These are phyloP conservation scores for Colletotrichum echinochloae DNA, from an alignment of 2,329 filamentous ascomycete genomes.

Conservation along the genomic window DNA sequence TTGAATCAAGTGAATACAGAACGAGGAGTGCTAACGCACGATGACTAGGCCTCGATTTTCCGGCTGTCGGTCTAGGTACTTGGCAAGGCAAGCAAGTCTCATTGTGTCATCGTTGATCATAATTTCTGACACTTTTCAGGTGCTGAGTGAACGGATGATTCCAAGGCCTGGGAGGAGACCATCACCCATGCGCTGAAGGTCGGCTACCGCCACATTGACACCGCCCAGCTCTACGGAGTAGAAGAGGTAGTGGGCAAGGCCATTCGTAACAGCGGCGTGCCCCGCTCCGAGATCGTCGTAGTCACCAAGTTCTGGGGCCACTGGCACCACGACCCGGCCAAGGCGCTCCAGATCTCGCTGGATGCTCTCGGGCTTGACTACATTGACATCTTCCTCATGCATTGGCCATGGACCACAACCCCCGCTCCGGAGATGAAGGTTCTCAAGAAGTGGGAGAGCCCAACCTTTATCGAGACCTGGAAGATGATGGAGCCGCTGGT, in stretches of 20 bases:
- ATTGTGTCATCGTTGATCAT: neutral
- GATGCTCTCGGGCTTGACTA: conserved; percentile 47
- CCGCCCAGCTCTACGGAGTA: conserved; percentile 44
- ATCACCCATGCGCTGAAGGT: conserved; percentile 47
- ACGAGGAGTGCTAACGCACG: neutral
- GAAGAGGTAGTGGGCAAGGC: conserved; percentile 49
- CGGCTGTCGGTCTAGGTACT: conserved; percentile 45
- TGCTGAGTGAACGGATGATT: conserved; percentile 37
- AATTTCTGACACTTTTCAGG: conserved; percentile 27
- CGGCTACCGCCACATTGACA: conserved; percentile 50
- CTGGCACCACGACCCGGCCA: conserved; percentile 46
- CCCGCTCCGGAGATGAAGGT: conserved; percentile 42
- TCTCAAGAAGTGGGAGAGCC: conserved; percentile 44
- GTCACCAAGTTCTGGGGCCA: conserved; percentile 54
- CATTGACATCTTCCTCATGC: conserved; percentile 54
- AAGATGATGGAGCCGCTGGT: conserved; percentile 47
- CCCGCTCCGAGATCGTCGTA: conserved; percentile 62
- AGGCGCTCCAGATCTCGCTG: conserved; percentile 47
- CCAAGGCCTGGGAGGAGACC: conserved; percentile 46
- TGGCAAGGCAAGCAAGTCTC: conserved; percentile 43
- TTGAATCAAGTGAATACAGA: neutral
- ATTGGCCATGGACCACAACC: conserved; percentile 47
- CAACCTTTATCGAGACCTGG: conserved; percentile 47
- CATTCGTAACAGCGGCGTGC: conserved; percentile 49
- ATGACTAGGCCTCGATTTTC: conserved; percentile 33